A percentile compares a stretch with the other conserved stretches of the same genome.
These are phyloP conservation scores for Zizania palustris DNA, from an alignment of 202 grass and related monocot genomes.

Conservation along the genomic window DNA sequence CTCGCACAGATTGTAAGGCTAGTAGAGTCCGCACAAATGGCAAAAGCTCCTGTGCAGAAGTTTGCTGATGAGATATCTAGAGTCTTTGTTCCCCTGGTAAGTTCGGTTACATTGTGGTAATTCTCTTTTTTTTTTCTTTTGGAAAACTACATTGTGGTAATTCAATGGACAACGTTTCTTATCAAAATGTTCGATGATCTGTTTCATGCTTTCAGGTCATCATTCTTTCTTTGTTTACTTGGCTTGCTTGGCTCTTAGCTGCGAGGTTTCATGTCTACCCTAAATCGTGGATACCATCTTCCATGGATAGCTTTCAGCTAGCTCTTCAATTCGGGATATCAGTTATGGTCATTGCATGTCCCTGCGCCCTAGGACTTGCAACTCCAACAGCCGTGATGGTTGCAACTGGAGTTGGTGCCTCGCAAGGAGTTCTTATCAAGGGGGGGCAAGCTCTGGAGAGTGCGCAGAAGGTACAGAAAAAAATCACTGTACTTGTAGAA, in stretches of 20 bases:
- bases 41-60: slow-evolving; percentile 96
- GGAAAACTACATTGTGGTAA: background rate
- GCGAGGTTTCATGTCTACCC: slow-evolving; percentile 73
- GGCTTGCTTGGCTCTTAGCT: slow-evolving; percentile 81
- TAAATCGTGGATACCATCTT: slow-evolving; percentile 80
- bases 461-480: slow-evolving; percentile 70
- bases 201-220: slow-evolving; percentile 64
- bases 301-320: slow-evolving; percentile 94
- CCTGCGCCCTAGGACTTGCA: slow-evolving; percentile 83
- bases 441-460: slow-evolving; percentile 92
- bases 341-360: slow-evolving; percentile 97
- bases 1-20: slow-evolving; percentile 87
- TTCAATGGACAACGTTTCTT: background rate
- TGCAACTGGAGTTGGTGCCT: slow-evolving; percentile 93
- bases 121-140: background rate
- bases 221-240: slow-evolving; percentile 69
- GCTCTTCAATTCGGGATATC: slow-evolving; percentile 98
- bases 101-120: slow-evolving; percentile 28
- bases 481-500: background rate
- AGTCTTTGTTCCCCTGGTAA: slow-evolving; percentile 87
- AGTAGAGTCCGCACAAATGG: slow-evolving; percentile 92
- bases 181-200: slow-evolving; percentile 28
- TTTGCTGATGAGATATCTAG: slow-evolving; percentile 91
- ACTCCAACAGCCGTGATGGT: slow-evolving; percentile 99
- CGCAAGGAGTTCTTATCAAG: slow-evolving; percentile 92